These are phyloP conservation scores for Sordariomycetes sp. DNA, from an alignment of 2,329 filamentous ascomycete genomes.

Conservation along the genomic window DNA sequence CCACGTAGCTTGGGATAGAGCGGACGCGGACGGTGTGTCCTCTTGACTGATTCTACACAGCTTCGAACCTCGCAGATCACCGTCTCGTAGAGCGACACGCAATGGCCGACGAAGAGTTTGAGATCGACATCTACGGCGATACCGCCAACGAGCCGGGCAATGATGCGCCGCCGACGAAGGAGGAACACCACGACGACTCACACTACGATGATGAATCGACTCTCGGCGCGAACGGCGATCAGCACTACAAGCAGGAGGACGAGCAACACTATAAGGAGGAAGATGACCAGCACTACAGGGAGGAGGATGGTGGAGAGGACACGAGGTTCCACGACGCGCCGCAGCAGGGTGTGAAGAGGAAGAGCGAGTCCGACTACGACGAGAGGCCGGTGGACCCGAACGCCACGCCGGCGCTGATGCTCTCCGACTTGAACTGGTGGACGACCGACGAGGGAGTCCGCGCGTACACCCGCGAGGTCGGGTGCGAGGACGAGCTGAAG, in stretches of 20 bases:
- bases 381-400: constrained; percentile 47
- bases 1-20: not conserved
- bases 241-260: constrained; percentile 25
- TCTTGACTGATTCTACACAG: not conserved
- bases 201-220: constrained; percentile 6
- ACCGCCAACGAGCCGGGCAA: constrained; percentile 29
- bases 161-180: constrained; percentile 27
- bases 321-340: constrained; percentile 28
- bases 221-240: constrained; percentile 14
- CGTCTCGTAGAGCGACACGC: constrained; percentile 10
- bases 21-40: not conserved
- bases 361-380: constrained; percentile 39
- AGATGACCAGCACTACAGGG: constrained; percentile 21
- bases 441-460: constrained; percentile 91
- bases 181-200: constrained; percentile 18
- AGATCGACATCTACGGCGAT: constrained; percentile 64
- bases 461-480: constrained; percentile 71
- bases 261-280: constrained; percentile 18
- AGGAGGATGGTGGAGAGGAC: constrained; percentile 22
- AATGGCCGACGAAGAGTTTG: constrained; percentile 63
- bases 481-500: constrained; percentile 73
- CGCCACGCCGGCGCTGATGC: constrained; percentile 62
- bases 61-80: not conserved
- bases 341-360: constrained; percentile 46
- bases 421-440: constrained; percentile 95